Percentiles rank a stretch among this genome's conserved stretches.
Conservation (phyloP, 2,329 filamentous ascomycete genomes). For the Diplodia mutila region DNA sequence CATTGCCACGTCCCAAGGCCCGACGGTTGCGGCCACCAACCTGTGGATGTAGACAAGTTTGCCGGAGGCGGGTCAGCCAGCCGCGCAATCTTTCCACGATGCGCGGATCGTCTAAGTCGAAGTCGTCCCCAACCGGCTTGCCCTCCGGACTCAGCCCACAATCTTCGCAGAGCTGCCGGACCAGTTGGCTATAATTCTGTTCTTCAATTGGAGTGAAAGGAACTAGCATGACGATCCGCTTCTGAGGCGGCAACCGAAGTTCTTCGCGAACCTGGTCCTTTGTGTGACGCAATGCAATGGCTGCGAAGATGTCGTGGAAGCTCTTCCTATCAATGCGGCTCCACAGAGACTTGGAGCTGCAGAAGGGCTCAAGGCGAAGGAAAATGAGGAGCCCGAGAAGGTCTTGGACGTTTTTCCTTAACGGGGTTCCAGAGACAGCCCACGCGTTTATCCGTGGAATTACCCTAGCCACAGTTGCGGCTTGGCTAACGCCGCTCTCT, state of each 20-base stretch:
- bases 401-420: constrained; percentile 78
- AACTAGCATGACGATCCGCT: constrained; percentile 82
- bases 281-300: constrained; percentile 79
- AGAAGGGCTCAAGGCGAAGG: constrained; percentile 77
- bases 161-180: constrained; percentile 72
- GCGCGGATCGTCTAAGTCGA: constrained; percentile 63
- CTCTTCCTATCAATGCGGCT: constrained; percentile 66
- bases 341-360: constrained; percentile 68
- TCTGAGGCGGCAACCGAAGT: constrained; percentile 78
- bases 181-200: constrained; percentile 79
- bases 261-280: constrained; percentile 82
- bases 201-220: constrained; percentile 91
- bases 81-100: constrained; percentile 69
- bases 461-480: constrained; percentile 76
- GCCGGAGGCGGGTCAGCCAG: constrained; percentile 77
- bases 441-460: constrained; percentile 87
- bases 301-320: constrained; percentile 71
- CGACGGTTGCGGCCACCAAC: constrained; percentile 70
- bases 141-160: constrained; percentile 70
- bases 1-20: constrained; percentile 63
- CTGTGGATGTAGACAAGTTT: constrained; percentile 85
- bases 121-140: constrained; percentile 62
- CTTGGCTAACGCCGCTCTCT: constrained; percentile 82
- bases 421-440: constrained; percentile 89
- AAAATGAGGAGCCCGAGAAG: constrained; percentile 82